Base-by-base conservation (phyloP, 2,329 filamentous ascomycete genomes). In the Tolypocladium amazonense region DNA sequence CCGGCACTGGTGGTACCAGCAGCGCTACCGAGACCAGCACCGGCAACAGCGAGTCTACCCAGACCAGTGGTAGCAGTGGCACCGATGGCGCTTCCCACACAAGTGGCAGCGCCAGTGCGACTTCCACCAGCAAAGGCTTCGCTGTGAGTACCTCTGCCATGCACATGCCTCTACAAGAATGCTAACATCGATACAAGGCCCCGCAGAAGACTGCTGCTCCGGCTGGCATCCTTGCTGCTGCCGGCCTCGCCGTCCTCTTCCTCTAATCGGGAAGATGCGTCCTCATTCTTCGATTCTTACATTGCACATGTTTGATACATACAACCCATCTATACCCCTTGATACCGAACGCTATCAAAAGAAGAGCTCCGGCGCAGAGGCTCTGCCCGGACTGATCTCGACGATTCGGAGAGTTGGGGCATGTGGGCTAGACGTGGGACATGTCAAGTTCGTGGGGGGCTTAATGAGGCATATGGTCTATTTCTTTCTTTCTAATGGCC, bases 211-310 rank as follows among this genome's bases (percentile, higher is more conserved):
- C 79, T 56, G 76, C 74, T 60, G 78, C 75, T 43, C 77, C 79
- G 27, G 68, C 69, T 35, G 80, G 78, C 60, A 63, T 81, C 56
- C 62, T 82, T 47, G 79, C 78, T 57, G 79, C 76, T 27, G 79
- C 77, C 25, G 80, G 79, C 67, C 61, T 82, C 54, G 79, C 77
- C 47, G 77, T 73, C 62, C 66, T 80, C 61, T 70, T 82, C 61
- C 74, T 82, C 61, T 82, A 79, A 77, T 30, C 35, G 64, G 63
- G 35, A 59, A 59, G 60, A 60, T 30, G 43, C 56, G 56, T 47
- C 23, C 55, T 58, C 62, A 60, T 64, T 59, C 65, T 64, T 68
- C 66, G 62, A 67, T 65, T 59, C 62, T 65, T 61, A 70, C 65
- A 65, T 68, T 71, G 70, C 72, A 74, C 72, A 75, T 75, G 68